phyloP scores from a whole-genome alignment of 495 filamentous ascomycete species.

The Astrothelium macrocarpum region DNA sequence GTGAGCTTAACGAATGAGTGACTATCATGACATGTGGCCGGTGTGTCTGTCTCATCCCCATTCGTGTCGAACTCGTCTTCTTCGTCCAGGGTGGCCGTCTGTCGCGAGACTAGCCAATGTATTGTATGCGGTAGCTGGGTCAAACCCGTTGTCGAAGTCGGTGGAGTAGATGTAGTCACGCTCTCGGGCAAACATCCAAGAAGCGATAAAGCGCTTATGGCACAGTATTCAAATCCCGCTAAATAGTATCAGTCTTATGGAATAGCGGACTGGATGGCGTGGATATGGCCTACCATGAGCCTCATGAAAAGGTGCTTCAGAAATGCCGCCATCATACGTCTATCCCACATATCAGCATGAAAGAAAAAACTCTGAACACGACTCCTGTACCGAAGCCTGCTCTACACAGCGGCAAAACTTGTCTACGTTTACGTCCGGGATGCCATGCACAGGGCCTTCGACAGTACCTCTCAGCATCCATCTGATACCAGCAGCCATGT shows the following conservation, averaged over 20 bases:
- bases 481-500: conserved; percentile 67
- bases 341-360: conserved; percentile 28
- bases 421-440: conserved; percentile 67
- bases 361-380: neutral
- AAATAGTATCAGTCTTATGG: neutral
- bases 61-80: conserved; percentile 35
- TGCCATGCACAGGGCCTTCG: conserved; percentile 41
- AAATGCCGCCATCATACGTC: conserved; percentile 87
- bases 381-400: conserved; percentile 48
- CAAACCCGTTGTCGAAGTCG: conserved; percentile 15
- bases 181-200: conserved; percentile 43
- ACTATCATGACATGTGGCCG: conserved; percentile 20
- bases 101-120: conserved; percentile 62
- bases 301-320: conserved; percentile 71
- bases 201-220: conserved; percentile 62
- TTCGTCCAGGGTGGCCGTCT: conserved; percentile 36
- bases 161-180: neutral
- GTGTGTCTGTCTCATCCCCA: conserved; percentile 20
- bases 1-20: conserved; percentile 21
- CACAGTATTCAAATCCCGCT: conserved; percentile 88
- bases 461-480: conserved; percentile 62
- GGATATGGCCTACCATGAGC: conserved; percentile 60
- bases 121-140: conserved; percentile 39
- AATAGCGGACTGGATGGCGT: neutral
- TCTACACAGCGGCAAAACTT: conserved; percentile 61